Percentiles rank a stretch among this genome's conserved stretches.
Evolutionary conservation across 148 eudicot species (phyloP).

Genomic region (Diospyros kaki): DNA sequence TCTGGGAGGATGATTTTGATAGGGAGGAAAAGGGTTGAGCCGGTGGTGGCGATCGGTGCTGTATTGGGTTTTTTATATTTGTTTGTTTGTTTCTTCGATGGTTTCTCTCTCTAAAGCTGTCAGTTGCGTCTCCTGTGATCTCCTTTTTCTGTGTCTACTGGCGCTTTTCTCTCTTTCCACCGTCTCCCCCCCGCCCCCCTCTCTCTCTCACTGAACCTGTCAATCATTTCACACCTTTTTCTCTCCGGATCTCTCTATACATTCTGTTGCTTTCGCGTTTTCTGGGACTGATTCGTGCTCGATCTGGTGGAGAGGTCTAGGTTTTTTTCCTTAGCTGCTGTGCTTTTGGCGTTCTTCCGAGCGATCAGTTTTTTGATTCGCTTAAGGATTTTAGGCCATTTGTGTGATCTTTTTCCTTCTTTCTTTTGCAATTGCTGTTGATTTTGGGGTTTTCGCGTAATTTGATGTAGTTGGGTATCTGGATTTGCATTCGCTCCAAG

Average conservation of each 20-base stretch:
- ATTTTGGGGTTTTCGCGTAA: background rate
- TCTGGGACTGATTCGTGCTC: background rate
- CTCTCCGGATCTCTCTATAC: background rate
- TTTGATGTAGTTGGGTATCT: background rate
- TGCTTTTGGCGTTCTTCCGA: background rate
- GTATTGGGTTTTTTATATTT: too few relatives aligned
- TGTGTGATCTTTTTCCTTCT: too few relatives aligned
- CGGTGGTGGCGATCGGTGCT: too few relatives aligned
- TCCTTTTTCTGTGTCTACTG: background rate
- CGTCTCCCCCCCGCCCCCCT: background rate
- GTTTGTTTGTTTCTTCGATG: too few relatives aligned
- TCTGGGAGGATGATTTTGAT: too few relatives aligned
- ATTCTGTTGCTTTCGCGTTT: too few relatives aligned
- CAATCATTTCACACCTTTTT: background rate
- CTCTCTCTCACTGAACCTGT: background rate
- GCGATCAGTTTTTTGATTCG: background rate
- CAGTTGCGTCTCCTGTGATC: too few relatives aligned
- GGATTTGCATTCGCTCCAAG: background rate
- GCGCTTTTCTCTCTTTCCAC: conserved; percentile 2
- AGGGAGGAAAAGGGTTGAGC: too few relatives aligned
- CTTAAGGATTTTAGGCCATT: background rate
- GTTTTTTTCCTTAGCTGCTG: background rate
- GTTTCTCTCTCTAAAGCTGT: too few relatives aligned
- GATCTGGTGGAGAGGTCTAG: background rate
- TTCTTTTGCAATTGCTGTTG: background rate